These are phyloP conservation scores for Fusarium foetens DNA, from an alignment of 2,329 filamentous ascomycete genomes.

Conservation along the genomic window DNA sequence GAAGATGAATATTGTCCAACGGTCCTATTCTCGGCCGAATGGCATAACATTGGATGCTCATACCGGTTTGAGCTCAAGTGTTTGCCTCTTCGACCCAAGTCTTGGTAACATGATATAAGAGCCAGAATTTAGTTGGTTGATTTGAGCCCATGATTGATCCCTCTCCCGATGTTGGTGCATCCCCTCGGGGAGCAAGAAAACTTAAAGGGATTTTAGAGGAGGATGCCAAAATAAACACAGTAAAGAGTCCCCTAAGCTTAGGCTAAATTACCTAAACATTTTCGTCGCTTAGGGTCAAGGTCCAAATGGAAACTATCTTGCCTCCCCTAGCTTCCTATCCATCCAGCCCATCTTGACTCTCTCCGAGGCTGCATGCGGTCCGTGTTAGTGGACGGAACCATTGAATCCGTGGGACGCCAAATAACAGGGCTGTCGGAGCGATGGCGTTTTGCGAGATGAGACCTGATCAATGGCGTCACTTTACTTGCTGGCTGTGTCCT, in stretches of 20 bases:
- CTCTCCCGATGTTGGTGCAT: not conserved
- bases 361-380: slow-evolving; percentile 16
- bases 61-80: slow-evolving; percentile 1
- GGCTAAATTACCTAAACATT: too few species aligned
- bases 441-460: slow-evolving; percentile 1
- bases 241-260: too few species aligned
- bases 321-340: too few species aligned
- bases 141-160: not conserved
- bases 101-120: not conserved
- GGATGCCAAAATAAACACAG: too few species aligned
- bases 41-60: not conserved
- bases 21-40: slow-evolving; percentile 41
- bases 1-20: slow-evolving; percentile 27
- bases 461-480: slow-evolving; percentile 16
- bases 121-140: not conserved
- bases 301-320: too few species aligned
- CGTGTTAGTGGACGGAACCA: slow-evolving; percentile 17
- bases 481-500: not conserved
- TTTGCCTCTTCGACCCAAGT: not conserved
- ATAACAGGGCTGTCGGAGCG: slow-evolving; percentile 5
- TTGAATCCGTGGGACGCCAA: slow-evolving; percentile 12
- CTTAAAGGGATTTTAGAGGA: too few species aligned
- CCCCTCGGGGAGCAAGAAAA: not conserved
- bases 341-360: not conserved
- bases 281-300: too few species aligned